Evolutionary conservation across 805 yeast genomes (phyloP).

Genomic region (Cyberlindnera maritima): DNA sequence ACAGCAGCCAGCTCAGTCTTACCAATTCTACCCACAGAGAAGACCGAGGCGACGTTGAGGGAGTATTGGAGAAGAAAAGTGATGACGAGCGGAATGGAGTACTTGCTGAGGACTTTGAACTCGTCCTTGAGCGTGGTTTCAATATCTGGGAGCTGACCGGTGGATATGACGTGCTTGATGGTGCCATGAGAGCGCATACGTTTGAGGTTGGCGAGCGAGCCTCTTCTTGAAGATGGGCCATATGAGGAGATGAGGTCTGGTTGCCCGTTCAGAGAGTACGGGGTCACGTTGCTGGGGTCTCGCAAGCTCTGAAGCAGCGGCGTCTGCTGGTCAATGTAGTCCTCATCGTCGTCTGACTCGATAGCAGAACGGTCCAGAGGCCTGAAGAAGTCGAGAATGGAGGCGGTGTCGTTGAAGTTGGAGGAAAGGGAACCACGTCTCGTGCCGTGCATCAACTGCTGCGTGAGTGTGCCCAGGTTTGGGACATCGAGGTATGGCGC

Average conservation of each 20-base stretch:
- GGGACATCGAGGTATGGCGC: slow-evolving; percentile 27
- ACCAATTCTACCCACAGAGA: slow-evolving; percentile 74
- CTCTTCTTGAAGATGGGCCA: slow-evolving; percentile 16
- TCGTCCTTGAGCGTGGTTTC: slow-evolving; percentile 38
- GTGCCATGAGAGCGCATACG: slow-evolving; percentile 27
- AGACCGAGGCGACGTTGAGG: slow-evolving; percentile 71
- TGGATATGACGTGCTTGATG: slow-evolving; percentile 24
- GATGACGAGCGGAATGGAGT: slow-evolving; percentile 59
- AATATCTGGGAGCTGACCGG: slow-evolving; percentile 25
- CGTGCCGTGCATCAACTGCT: slow-evolving; percentile 20
- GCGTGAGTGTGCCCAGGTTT: slow-evolving; percentile 22
- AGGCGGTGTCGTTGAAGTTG: slow-evolving; percentile 19
- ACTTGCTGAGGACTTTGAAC: slow-evolving; percentile 37
- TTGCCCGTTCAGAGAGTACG: slow-evolving; percentile 3
- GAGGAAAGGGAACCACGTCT: slow-evolving; percentile 24
- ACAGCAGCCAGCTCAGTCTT: slow-evolving; percentile 72
- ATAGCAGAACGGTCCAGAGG: slow-evolving; percentile 12
- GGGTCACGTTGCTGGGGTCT: slow-evolving; percentile 17
- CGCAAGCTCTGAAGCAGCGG: slow-evolving; percentile 24
- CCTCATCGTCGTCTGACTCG: slow-evolving; percentile 9
- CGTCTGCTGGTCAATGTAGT: slow-evolving; percentile 18
- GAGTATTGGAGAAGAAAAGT: slow-evolving; percentile 73
- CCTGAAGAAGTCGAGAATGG: slow-evolving; percentile 26
- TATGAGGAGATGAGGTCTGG: slow-evolving; percentile 21
- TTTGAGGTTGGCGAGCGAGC: slow-evolving; percentile 26